phyloP scores from a whole-genome alignment of 1,284 basidiomycete genomes.

The Naganishia sp. region DNA sequence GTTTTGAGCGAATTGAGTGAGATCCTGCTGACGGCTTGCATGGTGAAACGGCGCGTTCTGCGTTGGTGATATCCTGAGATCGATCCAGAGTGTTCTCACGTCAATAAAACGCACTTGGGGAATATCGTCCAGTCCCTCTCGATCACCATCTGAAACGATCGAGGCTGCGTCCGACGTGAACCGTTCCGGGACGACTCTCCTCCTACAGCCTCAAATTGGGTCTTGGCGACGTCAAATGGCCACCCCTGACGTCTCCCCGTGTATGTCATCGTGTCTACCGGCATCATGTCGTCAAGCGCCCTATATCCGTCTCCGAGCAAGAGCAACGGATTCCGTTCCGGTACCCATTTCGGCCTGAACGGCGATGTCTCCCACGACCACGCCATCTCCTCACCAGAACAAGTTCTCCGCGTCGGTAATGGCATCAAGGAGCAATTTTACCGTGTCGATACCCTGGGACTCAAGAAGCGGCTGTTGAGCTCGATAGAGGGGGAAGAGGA shows the following conservation, averaged over 20 bases:
- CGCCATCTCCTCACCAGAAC: slow-evolving; percentile 11
- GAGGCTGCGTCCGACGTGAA: background rate
- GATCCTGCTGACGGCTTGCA: background rate
- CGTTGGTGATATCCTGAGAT: no score
- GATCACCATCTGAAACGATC: slow-evolving; percentile 2
- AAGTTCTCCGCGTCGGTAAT: background rate
- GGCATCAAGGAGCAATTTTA: slow-evolving; percentile 24
- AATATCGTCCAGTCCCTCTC: background rate
- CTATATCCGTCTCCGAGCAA: slow-evolving; percentile 4
- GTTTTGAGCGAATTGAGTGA: background rate
- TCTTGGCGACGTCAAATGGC: background rate
- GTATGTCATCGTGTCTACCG: background rate
- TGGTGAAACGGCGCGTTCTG: background rate
- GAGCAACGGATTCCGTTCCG: slow-evolving; percentile 3
- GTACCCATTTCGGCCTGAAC: slow-evolving; percentile 10
- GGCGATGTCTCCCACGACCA: slow-evolving; percentile 10
- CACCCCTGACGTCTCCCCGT: background rate
- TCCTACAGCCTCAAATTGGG: no score
- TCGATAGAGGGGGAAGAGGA: slow-evolving; percentile 45
- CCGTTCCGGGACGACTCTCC: no score
- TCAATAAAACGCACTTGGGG: no score
- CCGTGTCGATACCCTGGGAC: slow-evolving; percentile 48
- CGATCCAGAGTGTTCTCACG: no score
- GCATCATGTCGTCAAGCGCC: slow-evolving; percentile 12
- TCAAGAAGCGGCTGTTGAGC: slow-evolving; percentile 74